Evolutionary conservation across 495 filamentous ascomycete species (phyloP).

Genomic region (Tuber brumale): DNA sequence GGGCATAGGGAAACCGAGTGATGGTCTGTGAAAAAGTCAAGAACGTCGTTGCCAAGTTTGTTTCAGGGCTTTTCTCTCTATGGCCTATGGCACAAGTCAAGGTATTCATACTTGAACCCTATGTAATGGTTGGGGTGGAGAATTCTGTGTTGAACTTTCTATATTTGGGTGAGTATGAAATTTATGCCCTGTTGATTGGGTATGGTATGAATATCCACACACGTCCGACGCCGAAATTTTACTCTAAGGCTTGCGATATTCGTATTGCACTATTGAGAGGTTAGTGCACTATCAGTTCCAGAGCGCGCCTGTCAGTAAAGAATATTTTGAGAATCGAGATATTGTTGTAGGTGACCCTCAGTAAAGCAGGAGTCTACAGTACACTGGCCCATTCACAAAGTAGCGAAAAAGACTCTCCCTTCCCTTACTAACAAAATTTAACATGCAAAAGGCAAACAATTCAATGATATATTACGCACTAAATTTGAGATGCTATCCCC

Average conservation of each 20-base stretch:
- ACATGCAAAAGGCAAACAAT: background rate
- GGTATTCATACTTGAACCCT: background rate
- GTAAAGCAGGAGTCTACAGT: background rate
- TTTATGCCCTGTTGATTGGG: background rate
- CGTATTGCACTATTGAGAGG: background rate
- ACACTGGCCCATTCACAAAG: background rate
- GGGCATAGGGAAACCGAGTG: background rate
- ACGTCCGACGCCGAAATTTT: background rate
- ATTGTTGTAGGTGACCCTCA: background rate
- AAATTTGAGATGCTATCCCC: background rate
- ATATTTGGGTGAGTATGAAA: background rate
- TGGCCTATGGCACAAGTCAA: background rate
- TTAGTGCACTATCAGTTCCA: background rate
- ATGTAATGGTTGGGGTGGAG: background rate
- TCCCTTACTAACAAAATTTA: background rate
- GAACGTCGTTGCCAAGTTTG: too few relatives aligned
- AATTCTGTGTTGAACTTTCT: background rate
- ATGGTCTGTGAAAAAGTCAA: background rate
- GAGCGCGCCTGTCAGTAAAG: background rate
- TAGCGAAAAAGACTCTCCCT: background rate
- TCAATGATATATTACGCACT: background rate
- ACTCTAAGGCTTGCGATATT: background rate
- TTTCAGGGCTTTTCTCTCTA: background rate
- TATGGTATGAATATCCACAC: background rate
- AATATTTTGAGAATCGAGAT: background rate